These are phyloP conservation scores for Beverwykella pulmonaria DNA, from an alignment of 495 filamentous ascomycete species.

Conservation along the genomic window DNA sequence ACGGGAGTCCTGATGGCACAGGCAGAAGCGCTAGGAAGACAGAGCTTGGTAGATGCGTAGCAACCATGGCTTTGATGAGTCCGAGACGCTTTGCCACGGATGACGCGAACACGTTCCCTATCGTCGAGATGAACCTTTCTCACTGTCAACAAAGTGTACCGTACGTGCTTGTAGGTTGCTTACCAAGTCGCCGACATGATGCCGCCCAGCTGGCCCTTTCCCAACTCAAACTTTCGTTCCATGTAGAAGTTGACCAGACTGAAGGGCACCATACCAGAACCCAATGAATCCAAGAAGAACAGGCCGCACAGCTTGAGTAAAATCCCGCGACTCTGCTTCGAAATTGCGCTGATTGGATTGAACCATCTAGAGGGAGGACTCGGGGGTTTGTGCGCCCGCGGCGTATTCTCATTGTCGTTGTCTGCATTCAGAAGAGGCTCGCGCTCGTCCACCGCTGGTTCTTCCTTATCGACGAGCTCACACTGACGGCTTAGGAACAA, in stretches of 20 bases:
- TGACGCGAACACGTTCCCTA: constrained; percentile 71
- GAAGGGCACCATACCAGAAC: constrained; percentile 73
- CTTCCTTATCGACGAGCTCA: constrained; percentile 50
- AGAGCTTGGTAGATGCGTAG: constrained; percentile 78
- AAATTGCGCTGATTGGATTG: constrained; percentile 31
- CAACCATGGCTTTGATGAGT: constrained; percentile 84
- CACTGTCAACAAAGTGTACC: constrained; percentile 61
- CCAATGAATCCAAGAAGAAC: constrained; percentile 76
- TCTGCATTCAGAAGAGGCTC: constrained; percentile 20
- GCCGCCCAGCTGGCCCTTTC: constrained; percentile 57
- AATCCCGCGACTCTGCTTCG: constrained; percentile 52
- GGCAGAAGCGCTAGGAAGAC: constrained; percentile 72
- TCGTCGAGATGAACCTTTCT: constrained; percentile 60
- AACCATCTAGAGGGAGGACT: background rate
- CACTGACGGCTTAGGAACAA: constrained; percentile 61
- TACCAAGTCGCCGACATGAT: constrained; percentile 37
- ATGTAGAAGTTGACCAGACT: constrained; percentile 64
- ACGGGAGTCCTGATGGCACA: constrained; percentile 58
- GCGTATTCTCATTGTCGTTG: background rate
- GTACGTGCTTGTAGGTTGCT: constrained; percentile 13
- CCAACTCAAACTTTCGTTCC: constrained; percentile 70
- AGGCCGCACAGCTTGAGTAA: constrained; percentile 74
- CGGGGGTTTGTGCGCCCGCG: background rate
- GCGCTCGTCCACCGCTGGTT: constrained; percentile 29
- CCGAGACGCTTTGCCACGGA: constrained; percentile 77